Percentiles rank a stretch among this genome's conserved stretches.
These are phyloP conservation scores for Hypoxylon sp. DNA, from an alignment of 2,329 filamentous ascomycete species.

Conservation along the genomic window DNA sequence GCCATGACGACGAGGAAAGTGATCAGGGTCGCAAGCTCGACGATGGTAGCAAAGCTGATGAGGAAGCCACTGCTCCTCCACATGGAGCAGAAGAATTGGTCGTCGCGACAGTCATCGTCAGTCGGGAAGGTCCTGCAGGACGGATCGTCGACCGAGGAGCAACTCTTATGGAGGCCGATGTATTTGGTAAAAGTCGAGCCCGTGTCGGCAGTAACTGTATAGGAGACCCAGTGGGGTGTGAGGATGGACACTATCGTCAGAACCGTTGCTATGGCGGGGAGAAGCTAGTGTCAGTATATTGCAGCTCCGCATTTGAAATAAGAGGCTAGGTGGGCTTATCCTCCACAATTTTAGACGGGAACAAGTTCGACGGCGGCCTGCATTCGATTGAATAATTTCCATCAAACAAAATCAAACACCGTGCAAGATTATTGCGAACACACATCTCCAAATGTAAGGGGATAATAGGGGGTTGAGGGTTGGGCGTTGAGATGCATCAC, in stretches of 20 bases:
- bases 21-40: slow-evolving; percentile 83
- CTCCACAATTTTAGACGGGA: too few species aligned
- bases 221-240: slow-evolving; percentile 76
- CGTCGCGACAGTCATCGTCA: slow-evolving; percentile 71
- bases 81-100: slow-evolving; percentile 85
- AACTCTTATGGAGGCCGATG: slow-evolving; percentile 83
- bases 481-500: slow-evolving; percentile 11
- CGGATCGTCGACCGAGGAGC: slow-evolving; percentile 72
- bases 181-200: slow-evolving; percentile 62
- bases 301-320: slow-evolving; percentile 14
- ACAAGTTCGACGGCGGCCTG: slow-evolving; percentile 5
- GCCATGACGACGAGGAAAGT: slow-evolving; percentile 79
- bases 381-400: neutral
- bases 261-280: slow-evolving; percentile 64
- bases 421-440: neutral
- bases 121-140: slow-evolving; percentile 73
- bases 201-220: slow-evolving; percentile 60
- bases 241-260: slow-evolving; percentile 76
- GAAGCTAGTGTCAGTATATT: slow-evolving; percentile 44
- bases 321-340: too few species aligned
- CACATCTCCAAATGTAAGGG: neutral
- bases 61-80: slow-evolving; percentile 91
- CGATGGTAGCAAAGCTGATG: slow-evolving; percentile 83
- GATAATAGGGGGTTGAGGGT: slow-evolving; percentile 6
- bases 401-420: neutral